These are phyloP conservation scores for Podospora bellae-mahoneyi DNA, from an alignment of 495 filamentous ascomycete genomes.

Conservation along the genomic window DNA sequence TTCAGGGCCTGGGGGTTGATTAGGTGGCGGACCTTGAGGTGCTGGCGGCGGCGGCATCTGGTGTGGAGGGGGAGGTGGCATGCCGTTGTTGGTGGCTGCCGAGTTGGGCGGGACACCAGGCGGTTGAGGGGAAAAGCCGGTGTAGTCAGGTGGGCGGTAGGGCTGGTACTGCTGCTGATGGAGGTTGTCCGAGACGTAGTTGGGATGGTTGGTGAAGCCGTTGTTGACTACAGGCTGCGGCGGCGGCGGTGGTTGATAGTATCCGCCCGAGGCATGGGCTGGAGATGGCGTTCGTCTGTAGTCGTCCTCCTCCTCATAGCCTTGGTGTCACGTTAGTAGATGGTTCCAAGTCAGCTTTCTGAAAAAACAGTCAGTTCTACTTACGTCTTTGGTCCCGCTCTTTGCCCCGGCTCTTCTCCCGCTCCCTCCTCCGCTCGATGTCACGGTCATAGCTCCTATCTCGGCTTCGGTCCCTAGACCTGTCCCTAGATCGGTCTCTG, in stretches of 20 bases:
- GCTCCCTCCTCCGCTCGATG: constrained; percentile 16
- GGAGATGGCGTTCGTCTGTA: constrained; percentile 44
- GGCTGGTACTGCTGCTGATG: constrained; percentile 21
- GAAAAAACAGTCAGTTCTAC: constrained; percentile 9
- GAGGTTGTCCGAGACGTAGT: constrained; percentile 37
- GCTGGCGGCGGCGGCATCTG: constrained; percentile 20
- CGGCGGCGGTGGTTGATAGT: constrained; percentile 41
- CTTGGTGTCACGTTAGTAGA: constrained; percentile 24
- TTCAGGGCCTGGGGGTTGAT: constrained; percentile 30
- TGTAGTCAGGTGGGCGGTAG: constrained; percentile 41
- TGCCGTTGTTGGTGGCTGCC: constrained; percentile 15
- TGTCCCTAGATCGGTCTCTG: constrained; percentile 18
- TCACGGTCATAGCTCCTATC: constrained; percentile 16
- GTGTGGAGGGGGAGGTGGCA: constrained; percentile 13
- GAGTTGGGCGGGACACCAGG: constrained; percentile 32
- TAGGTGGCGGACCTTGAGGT: constrained; percentile 24
- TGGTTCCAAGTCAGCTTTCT: constrained; percentile 12
- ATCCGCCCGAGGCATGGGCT: constrained; percentile 52
- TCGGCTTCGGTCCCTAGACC: constrained; percentile 24
- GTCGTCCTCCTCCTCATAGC: constrained; percentile 42
- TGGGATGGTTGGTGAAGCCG: constrained; percentile 43
- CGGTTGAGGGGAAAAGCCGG: constrained; percentile 36
- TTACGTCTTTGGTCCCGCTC: constrained; percentile 42
- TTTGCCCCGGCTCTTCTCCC: constrained; percentile 29
- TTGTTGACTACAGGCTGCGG: constrained; percentile 18